These are phyloP conservation scores for Rhipidocladum racemiflorum DNA, from an alignment of 176 grass and related monocot species.

Conservation along the genomic window DNA sequence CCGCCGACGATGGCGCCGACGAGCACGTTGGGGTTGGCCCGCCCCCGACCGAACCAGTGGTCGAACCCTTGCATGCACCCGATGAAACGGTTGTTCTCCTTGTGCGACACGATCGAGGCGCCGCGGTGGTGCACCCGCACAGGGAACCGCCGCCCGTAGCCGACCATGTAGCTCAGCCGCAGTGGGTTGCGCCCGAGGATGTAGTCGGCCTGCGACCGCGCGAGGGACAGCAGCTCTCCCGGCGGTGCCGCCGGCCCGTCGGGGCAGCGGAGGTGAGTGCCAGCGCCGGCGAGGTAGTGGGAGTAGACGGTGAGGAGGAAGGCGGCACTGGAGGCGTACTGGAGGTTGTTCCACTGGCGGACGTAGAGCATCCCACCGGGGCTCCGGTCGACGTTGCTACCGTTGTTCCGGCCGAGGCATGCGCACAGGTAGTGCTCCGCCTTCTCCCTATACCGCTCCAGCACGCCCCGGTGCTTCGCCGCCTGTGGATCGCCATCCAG, in stretches of 20 bases:
- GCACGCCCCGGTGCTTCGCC: constrained; percentile 30
- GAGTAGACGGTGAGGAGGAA: constrained; percentile 79
- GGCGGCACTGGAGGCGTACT: constrained; percentile 75
- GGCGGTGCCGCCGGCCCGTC: constrained; percentile 9
- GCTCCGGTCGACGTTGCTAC: constrained; percentile 64
- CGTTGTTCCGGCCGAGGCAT: constrained; percentile 70
- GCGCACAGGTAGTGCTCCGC: constrained; percentile 88
- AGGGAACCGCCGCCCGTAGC: constrained; percentile 61
- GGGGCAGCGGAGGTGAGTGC: constrained; percentile 32
- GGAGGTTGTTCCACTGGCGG: constrained; percentile 82
- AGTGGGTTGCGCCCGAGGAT: constrained; percentile 82
- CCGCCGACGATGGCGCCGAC: constrained; percentile 80
- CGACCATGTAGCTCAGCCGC: constrained; percentile 74
- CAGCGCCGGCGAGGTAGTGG: constrained; percentile 24
- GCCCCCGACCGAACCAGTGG: constrained; percentile 52
- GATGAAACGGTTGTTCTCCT: constrained; percentile 73
- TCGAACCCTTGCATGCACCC: constrained; percentile 92
- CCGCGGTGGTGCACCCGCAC: constrained; percentile 70
- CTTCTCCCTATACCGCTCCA: constrained; percentile 73
- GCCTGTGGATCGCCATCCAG: constrained; percentile 47
- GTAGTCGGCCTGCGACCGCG: constrained; percentile 77
- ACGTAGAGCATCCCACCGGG: constrained; percentile 76
- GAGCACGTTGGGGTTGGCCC: constrained; percentile 75
- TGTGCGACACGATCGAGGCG: constrained; percentile 78
- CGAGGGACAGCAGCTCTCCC: constrained; percentile 49